These are phyloP conservation scores for Fusarium kyushuense DNA, from an alignment of 2,329 filamentous ascomycete species.

Conservation along the genomic window DNA sequence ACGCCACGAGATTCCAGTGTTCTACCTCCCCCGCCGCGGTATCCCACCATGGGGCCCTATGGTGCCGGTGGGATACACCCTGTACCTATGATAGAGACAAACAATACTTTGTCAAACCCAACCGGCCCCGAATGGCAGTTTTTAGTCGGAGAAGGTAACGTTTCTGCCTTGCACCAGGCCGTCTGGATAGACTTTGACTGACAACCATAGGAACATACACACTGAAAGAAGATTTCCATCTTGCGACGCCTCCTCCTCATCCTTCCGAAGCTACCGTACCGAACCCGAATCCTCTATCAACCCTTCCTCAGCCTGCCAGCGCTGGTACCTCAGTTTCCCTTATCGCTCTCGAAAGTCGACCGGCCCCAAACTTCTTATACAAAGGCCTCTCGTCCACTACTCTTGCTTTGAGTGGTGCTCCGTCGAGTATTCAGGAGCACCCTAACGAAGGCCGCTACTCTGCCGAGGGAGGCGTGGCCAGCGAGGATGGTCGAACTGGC, in stretches of 20 bases:
- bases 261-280: conserved; percentile 89
- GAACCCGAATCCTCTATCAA: conserved; percentile 92
- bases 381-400: conserved; percentile 65
- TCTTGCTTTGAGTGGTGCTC: conserved; percentile 57
- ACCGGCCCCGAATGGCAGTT: conserved; percentile 88
- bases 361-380: conserved; percentile 66
- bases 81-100: conserved; percentile 88
- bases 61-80: conserved; percentile 75
- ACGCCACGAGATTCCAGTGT: conserved; percentile 66
- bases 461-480: conserved; percentile 69
- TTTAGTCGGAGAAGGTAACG: conserved; percentile 87
- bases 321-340: conserved; percentile 87
- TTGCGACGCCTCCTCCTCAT: conserved; percentile 94
- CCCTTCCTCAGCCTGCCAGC: conserved; percentile 84
- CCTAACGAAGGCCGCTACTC: conserved; percentile 71
- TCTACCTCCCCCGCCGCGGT: conserved; percentile 86
- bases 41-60: conserved; percentile 79
- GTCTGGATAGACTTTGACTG: conserved; percentile 34
- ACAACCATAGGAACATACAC: conserved; percentile 79
- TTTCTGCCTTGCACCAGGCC: background rate
- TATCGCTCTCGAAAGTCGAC: conserved; percentile 74
- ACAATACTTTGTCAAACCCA: conserved; percentile 86
- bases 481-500: conserved; percentile 66
- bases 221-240: conserved; percentile 88
- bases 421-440: conserved; percentile 70